Evolutionary conservation across 2,329 filamentous ascomycete genomes (phyloP).

Genomic region (Colletotrichum sidae): DNA sequence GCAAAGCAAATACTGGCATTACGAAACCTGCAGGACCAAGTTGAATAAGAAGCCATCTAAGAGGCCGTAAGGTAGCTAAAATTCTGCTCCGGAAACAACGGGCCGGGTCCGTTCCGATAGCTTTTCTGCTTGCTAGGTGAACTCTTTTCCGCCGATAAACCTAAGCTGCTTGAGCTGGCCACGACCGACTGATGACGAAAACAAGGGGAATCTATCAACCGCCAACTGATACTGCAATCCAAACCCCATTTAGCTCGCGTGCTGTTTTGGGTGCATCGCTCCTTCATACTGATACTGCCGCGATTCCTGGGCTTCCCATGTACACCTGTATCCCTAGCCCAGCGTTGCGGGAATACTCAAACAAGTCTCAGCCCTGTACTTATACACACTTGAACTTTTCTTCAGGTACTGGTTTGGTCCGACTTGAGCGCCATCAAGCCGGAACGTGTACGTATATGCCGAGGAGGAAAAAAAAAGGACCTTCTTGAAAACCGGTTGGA

Average conservation of each 20-base stretch:
- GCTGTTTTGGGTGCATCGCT: conserved; percentile 26
- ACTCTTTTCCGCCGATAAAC: conserved; percentile 30
- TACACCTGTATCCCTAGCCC: conserved; percentile 33
- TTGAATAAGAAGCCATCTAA: conserved; percentile 33
- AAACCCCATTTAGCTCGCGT: conserved; percentile 24
- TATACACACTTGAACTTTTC: conserved; percentile 47
- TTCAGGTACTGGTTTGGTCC: conserved; percentile 37
- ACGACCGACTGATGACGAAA: conserved; percentile 27
- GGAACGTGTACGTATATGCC: conserved; percentile 31
- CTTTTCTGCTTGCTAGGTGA: conserved; percentile 28
- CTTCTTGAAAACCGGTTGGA: background rate
- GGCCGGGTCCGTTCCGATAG: conserved; percentile 25
- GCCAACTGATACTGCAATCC: conserved; percentile 17
- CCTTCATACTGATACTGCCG: conserved; percentile 26
- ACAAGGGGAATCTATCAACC: conserved; percentile 36
- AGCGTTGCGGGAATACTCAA: conserved; percentile 3
- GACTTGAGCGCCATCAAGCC: conserved; percentile 35
- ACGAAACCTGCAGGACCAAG: conserved; percentile 8
- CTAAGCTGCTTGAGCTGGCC: conserved; percentile 1
- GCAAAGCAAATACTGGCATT: background rate
- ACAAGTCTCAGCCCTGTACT: conserved; percentile 43
- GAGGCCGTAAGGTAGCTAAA: conserved; percentile 24
- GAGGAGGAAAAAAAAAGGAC: conserved; percentile 1
- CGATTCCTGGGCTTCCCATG: conserved; percentile 38
- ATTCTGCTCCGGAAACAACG: conserved; percentile 21